Conservation (phyloP, 1,284 basidiomycete species). For the Sporisorium sorghi region DNA sequence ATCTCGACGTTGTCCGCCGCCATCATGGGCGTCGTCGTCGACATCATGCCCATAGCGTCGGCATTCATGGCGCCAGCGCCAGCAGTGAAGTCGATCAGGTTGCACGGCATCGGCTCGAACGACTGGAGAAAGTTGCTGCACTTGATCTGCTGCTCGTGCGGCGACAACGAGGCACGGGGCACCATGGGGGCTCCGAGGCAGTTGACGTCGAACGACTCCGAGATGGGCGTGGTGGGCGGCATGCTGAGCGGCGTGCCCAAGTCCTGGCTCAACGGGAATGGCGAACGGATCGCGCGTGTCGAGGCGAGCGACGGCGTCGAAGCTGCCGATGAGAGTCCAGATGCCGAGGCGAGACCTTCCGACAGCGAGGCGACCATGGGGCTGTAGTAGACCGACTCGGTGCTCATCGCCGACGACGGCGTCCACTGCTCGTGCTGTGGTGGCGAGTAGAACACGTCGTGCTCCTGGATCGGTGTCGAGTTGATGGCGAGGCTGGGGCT, state of each 20-base stretch:
- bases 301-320: slow-evolving; percentile 49
- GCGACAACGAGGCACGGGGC: slow-evolving; percentile 36
- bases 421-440: slow-evolving; percentile 47
- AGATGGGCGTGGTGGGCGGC: slow-evolving; percentile 48
- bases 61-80: slow-evolving; percentile 13
- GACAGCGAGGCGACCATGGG: slow-evolving; percentile 48
- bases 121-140: slow-evolving; percentile 53
- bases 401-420: slow-evolving; percentile 46
- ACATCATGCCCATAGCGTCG: slow-evolving; percentile 29
- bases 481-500: slow-evolving; percentile 53
- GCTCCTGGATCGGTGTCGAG: slow-evolving; percentile 46
- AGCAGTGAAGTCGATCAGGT: slow-evolving; percentile 45
- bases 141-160: slow-evolving; percentile 51
- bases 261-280: slow-evolving; percentile 45
- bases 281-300: slow-evolving; percentile 38
- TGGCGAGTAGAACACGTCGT: slow-evolving; percentile 55
- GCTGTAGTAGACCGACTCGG: slow-evolving; percentile 49
- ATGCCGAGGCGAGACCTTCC: slow-evolving; percentile 32
- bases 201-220: slow-evolving; percentile 49
- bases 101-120: slow-evolving; percentile 47
- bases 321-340: slow-evolving; percentile 44
- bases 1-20: slow-evolving; percentile 30
- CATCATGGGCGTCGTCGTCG: slow-evolving; percentile 36
- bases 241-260: slow-evolving; percentile 52
- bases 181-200: slow-evolving; percentile 52